Evolutionary conservation across 441 rosid genomes (phyloP).

Genomic region (Biscutella laevigata): DNA sequence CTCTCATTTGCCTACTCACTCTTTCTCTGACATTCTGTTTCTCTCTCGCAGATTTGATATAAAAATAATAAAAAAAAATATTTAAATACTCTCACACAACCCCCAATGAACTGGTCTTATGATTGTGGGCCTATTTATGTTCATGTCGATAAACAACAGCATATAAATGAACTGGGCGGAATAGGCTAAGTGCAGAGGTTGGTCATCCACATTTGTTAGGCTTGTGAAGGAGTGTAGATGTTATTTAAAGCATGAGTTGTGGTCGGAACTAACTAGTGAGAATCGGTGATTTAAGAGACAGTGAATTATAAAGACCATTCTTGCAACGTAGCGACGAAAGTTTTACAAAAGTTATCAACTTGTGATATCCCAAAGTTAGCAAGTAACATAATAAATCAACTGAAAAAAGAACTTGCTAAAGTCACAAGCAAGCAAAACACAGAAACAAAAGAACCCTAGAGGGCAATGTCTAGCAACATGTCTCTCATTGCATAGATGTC

Average conservation of each 20-base stretch:
- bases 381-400: constrained; percentile 20
- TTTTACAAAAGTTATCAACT: constrained; percentile 14
- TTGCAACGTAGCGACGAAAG: constrained; percentile 14
- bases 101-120: no score
- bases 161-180: no score
- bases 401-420: constrained; percentile 11
- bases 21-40: no score
- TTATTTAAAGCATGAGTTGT: constrained; percentile 12
- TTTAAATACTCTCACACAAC: no score
- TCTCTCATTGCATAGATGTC: constrained; percentile 33
- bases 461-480: constrained; percentile 36
- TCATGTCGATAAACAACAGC: no score
- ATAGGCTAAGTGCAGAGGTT: no score
- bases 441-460: constrained; percentile 19
- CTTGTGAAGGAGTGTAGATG: not conserved
- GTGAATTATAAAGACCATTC: not conserved
- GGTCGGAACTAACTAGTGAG: constrained; percentile 12
- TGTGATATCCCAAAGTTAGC: constrained; percentile 23
- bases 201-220: not conserved
- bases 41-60: no score
- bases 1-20: no score
- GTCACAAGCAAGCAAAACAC: constrained; percentile 15
- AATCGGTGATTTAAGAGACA: constrained; percentile 12
- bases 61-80: no score
- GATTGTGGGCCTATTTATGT: no score